phyloP scores from a whole-genome alignment of 139 green algal species.

The Chlamydomonas incerta region DNA sequence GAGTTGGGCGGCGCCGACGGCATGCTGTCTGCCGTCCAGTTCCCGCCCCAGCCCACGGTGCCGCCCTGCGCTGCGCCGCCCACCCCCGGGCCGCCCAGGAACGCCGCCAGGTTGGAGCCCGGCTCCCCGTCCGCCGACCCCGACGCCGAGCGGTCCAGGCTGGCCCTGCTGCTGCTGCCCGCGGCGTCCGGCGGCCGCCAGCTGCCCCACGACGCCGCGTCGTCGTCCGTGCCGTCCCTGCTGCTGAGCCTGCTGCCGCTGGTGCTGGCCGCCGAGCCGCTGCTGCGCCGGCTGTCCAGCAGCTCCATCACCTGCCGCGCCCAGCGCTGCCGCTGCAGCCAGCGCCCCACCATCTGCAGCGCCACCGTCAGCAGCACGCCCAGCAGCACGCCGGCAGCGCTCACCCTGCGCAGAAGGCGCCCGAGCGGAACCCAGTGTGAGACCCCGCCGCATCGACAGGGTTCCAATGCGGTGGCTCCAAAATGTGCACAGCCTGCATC shows the following conservation, averaged over 20 bases:
- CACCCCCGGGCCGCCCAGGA: not conserved
- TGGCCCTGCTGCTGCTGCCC: not conserved
- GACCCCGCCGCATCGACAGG: no score
- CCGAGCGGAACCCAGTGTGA: no score
- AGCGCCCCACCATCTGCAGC: conserved; percentile 28
- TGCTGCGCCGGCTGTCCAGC: not conserved
- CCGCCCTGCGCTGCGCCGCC: not conserved
- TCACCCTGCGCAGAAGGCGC: not conserved
- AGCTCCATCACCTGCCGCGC: conserved; percentile 28
- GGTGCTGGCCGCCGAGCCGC: conserved; percentile 15
- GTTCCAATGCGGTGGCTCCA: no score
- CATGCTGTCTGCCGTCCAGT: no score
- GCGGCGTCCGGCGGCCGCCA: not conserved
- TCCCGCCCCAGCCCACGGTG: no score
- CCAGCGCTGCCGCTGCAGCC: conserved; percentile 40
- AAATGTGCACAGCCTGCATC: no score
- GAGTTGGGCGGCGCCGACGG: not conserved
- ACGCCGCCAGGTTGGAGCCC: not conserved
- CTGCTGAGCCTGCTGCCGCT: not conserved
- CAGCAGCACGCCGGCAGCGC: conserved; percentile 3
- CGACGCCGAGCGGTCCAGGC: not conserved
- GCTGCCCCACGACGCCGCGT: not conserved
- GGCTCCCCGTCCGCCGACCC: not conserved
- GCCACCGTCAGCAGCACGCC: conserved; percentile 44
- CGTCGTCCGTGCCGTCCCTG: not conserved